Evolutionary conservation across 805 yeast genomes (phyloP).

Genomic region (Nakazawaea sp.): DNA sequence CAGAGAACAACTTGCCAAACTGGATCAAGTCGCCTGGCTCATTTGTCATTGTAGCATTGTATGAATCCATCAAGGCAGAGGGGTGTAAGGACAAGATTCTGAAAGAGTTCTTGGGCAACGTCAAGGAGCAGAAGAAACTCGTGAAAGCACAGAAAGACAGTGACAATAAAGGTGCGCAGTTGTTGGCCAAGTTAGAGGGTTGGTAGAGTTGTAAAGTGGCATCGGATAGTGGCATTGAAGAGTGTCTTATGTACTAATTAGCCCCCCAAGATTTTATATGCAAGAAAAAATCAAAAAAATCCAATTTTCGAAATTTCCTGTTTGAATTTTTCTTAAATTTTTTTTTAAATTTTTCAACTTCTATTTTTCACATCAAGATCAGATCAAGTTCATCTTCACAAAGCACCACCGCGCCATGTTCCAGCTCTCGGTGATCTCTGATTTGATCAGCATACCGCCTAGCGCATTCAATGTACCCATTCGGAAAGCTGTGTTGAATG

Average conservation of each 20-base stretch:
- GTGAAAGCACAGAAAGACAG: slow-evolving; percentile 32
- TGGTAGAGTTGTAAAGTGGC: too few relatives aligned
- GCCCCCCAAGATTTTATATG: too few relatives aligned
- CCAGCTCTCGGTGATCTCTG: slow-evolving; percentile 72
- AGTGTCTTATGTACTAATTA: too few relatives aligned
- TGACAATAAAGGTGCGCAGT: slow-evolving; percentile 62
- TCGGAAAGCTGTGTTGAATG: slow-evolving; percentile 66
- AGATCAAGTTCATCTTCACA: too few relatives aligned
- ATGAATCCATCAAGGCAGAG: slow-evolving; percentile 51
- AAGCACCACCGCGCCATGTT: slow-evolving; percentile 51
- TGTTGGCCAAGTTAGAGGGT: slow-evolving; percentile 31
- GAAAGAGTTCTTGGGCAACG: slow-evolving; percentile 41
- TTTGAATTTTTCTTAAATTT: too few relatives aligned
- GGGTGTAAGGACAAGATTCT: slow-evolving; percentile 30
- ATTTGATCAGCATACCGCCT: slow-evolving; percentile 85
- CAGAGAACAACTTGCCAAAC: slow-evolving; percentile 38
- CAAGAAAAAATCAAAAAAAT: too few relatives aligned
- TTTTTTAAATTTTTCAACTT: too few relatives aligned
- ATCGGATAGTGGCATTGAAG: too few relatives aligned
- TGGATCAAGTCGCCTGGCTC: slow-evolving; percentile 77
- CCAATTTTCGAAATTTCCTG: too few relatives aligned
- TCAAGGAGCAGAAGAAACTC: slow-evolving; percentile 43
- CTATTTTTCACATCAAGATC: too few relatives aligned
- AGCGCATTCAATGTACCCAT: slow-evolving; percentile 71
- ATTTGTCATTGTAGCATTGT: slow-evolving; percentile 75